Conservation (phyloP, 495 filamentous ascomycete genomes). For the Penicillium crystallinum region DNA sequence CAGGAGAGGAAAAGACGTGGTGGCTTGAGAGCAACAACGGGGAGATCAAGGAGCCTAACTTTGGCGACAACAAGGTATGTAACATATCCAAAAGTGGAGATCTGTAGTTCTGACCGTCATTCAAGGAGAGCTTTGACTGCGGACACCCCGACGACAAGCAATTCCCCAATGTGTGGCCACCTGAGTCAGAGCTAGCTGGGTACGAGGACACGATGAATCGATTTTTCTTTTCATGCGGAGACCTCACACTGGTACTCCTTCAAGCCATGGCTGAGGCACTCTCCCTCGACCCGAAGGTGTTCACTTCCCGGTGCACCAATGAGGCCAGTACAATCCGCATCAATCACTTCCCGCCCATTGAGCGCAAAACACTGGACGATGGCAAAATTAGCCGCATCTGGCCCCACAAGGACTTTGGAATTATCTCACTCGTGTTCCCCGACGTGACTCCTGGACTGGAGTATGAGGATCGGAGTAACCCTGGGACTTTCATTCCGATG, state of each 20-base stretch:
- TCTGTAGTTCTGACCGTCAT: neutral
- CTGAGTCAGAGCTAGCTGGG: conserved; percentile 4
- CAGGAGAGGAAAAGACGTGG: neutral
- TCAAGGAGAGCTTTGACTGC: conserved; percentile 7
- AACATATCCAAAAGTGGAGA: neutral
- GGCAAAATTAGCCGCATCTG: conserved; percentile 17
- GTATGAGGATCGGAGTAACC: conserved; percentile 21
- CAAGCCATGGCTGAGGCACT: neutral
- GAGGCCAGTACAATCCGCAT: conserved; percentile 6
- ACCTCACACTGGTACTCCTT: conserved; percentile 1
- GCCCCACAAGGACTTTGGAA: conserved; percentile 37
- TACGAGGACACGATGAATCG: conserved; percentile 3
- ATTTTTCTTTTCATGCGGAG: conserved; percentile 6
- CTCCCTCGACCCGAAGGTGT: neutral
- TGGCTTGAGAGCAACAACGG: neutral
- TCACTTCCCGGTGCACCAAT: conserved; percentile 1
- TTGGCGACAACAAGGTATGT: neutral
- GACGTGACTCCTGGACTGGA: conserved; percentile 32
- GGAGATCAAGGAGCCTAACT: neutral
- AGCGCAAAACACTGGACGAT: conserved; percentile 1
- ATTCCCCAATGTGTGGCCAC: conserved; percentile 8
- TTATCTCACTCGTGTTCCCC: conserved; percentile 36
- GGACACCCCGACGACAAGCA: conserved; percentile 1
- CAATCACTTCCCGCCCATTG: conserved; percentile 7
- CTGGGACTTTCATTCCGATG: conserved; percentile 6